Percentiles rank a stretch among this genome's conserved stretches.
phyloP scores from a whole-genome alignment of 495 filamentous ascomycete genomes.

The Penicillium simplicissimum region DNA sequence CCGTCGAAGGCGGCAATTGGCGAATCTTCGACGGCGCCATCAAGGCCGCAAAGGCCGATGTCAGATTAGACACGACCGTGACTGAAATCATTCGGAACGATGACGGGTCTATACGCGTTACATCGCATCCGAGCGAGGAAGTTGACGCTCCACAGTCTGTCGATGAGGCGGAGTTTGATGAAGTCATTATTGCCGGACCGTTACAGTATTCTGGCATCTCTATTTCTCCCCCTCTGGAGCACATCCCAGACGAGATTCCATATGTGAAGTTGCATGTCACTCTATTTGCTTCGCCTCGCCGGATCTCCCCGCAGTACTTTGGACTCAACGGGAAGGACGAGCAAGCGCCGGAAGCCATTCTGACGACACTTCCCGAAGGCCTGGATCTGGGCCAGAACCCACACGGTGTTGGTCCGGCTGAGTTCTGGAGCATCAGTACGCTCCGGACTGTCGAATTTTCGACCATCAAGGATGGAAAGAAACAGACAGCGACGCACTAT shows the following conservation, averaged over 20 bases:
- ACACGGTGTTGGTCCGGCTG: slow-evolving; percentile 64
- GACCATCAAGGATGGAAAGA: slow-evolving; percentile 36
- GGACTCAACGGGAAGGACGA: slow-evolving; percentile 53
- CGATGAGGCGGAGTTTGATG: slow-evolving; percentile 61
- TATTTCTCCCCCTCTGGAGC: slow-evolving; percentile 51
- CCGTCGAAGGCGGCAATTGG: slow-evolving; percentile 89
- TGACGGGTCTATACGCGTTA: slow-evolving; percentile 53
- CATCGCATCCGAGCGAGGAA: slow-evolving; percentile 35
- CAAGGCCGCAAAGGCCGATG: slow-evolving; percentile 56
- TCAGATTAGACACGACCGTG: slow-evolving; percentile 73
- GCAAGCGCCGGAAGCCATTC: slow-evolving; percentile 65
- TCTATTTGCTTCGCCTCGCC: slow-evolving; percentile 74
- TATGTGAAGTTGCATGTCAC: slow-evolving; percentile 88
- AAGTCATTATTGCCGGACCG: slow-evolving; percentile 76
- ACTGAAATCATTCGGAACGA: slow-evolving; percentile 52
- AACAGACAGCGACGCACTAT: slow-evolving; percentile 57
- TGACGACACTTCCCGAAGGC: slow-evolving; percentile 75
- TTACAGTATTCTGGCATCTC: slow-evolving; percentile 73
- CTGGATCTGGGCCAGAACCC: slow-evolving; percentile 49
- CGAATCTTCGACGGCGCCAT: slow-evolving; percentile 87
- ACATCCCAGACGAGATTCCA: slow-evolving; percentile 67
- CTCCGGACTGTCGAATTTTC: slow-evolving; percentile 65
- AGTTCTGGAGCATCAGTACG: slow-evolving; percentile 87
- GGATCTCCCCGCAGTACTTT: slow-evolving; percentile 70
- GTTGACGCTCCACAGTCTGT: slow-evolving; percentile 12